A percentile compares a stretch with the other conserved stretches of the same genome.
Conservation (phyloP, 2,329 filamentous ascomycete genomes). For the Geoglossum cookeanum region DNA sequence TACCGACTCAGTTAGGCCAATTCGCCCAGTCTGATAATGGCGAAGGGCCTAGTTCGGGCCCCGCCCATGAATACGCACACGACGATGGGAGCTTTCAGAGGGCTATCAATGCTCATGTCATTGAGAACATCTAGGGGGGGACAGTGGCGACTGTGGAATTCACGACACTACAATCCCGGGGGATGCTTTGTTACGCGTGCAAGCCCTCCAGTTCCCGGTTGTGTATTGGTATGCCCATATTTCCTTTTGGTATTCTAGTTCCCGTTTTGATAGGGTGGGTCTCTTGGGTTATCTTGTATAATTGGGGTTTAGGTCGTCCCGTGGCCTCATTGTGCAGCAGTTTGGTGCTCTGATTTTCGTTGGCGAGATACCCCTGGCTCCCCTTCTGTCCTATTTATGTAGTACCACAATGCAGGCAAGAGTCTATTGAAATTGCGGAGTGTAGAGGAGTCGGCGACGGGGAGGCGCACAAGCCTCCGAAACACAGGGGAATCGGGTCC, state of each 20-base stretch:
- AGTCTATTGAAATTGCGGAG: neutral
- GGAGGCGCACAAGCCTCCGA: neutral
- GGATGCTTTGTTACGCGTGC: neutral
- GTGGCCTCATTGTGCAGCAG: too few species aligned
- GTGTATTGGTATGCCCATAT: neutral
- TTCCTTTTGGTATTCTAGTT: neutral
- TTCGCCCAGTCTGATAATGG: constrained; percentile 32
- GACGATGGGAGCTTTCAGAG: constrained; percentile 48
- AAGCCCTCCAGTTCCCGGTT: too few species aligned
- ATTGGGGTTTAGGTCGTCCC: too few species aligned
- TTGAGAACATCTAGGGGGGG: constrained; percentile 58
- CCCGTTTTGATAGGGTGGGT: too few species aligned
- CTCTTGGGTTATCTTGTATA: too few species aligned
- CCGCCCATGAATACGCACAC: constrained; percentile 19
- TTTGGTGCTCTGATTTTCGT: too few species aligned
- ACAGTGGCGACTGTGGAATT: neutral
- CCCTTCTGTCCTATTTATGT: neutral
- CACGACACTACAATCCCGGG: neutral
- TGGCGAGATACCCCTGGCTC: neutral
- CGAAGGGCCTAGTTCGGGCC: constrained; percentile 30
- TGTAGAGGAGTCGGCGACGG: neutral
- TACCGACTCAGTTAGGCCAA: constrained; percentile 31
- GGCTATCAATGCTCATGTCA: constrained; percentile 61
- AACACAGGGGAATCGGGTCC: neutral
- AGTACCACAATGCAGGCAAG: neutral